Base-by-base conservation (phyloP, 495 filamentous ascomycete species). In the Letharia lupina region DNA sequence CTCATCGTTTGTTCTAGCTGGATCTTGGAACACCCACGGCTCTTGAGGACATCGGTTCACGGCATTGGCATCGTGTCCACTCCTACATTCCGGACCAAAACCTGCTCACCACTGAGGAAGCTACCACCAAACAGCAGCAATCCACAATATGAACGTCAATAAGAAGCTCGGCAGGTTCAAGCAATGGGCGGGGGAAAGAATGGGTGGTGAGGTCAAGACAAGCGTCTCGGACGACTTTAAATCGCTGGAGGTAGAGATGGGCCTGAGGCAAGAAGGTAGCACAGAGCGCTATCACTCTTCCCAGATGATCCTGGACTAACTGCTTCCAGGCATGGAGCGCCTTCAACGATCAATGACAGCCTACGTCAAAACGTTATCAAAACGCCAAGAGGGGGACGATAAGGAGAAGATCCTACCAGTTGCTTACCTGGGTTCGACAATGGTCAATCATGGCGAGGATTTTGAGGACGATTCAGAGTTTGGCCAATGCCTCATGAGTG, bases 141-240 rank as follows among this genome's bases (percentile, higher is more conserved):
- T 20, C 57, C n/a, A 47, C 48, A 68, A 33, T 9, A 70, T 96
- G 92, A 91, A 93, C 77, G 87, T 96, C 80, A 93, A 92, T 78
- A 93, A 95, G 83, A 96, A 96, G 76, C 84, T 98, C 73, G 94
- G 91, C 77, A 89, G 95, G 67, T 87, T 97, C 80, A 96, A 94
- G 82, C 94, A 98, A 88, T 98, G 93, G 93, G 91, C 91, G 15
- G 91, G 91, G 64, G 94, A 98, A 80, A 87, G 91, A 78, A 97
- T 98, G 91, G 94, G 94, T 70, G 86, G 86, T 60, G 94, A 98
- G 77, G 84, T 85, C 73, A 96, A 93, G 78, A 97, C 93, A 16
- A 87, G 80, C 73, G 85, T 91, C 61, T 89, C 91, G 0, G 92
- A 98, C 61, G 89, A 98, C 68, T 98, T 98, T 84, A 96, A 92